Evolutionary conservation across 768 basidiomycete genomes (phyloP).

Genomic region (Phylloporus sp.): DNA sequence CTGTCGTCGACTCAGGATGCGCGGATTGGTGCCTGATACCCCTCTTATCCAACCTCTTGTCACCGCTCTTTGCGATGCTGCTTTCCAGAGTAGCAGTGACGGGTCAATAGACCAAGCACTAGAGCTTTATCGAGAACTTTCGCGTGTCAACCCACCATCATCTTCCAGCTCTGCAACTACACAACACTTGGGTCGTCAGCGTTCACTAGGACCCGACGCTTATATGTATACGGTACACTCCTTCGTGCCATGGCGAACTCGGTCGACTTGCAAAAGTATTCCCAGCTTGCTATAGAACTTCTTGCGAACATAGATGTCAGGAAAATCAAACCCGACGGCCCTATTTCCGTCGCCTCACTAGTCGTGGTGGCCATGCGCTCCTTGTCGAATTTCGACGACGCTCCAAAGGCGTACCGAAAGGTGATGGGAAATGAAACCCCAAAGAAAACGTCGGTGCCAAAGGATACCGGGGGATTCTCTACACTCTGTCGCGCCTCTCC

Average conservation of each 20-base stretch:
- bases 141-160: slow-evolving; percentile 27
- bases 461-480: slow-evolving; percentile 61
- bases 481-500: slow-evolving; percentile 55
- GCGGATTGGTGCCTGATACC: slow-evolving; percentile 45
- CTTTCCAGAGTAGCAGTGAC: slow-evolving; percentile 35
- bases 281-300: slow-evolving; percentile 44
- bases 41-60: slow-evolving; percentile 53
- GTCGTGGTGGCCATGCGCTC: slow-evolving; percentile 65
- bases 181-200: slow-evolving; percentile 26
- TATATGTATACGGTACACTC: slow-evolving; percentile 52
- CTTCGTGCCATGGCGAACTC: slow-evolving; percentile 43
- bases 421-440: slow-evolving; percentile 27
- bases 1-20: slow-evolving; percentile 42
- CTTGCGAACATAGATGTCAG: slow-evolving; percentile 63
- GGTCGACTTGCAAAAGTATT: slow-evolving; percentile 46
- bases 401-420: slow-evolving; percentile 55
- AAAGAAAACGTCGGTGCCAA: slow-evolving; percentile 44
- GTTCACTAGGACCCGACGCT: slow-evolving; percentile 42
- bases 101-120: slow-evolving; percentile 50
- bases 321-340: slow-evolving; percentile 41
- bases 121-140: slow-evolving; percentile 46
- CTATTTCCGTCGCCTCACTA: slow-evolving; percentile 43
- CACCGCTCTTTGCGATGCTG: slow-evolving; percentile 40
- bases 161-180: slow-evolving; percentile 8
- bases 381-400: slow-evolving; percentile 49